Evolutionary conservation across 805 yeast genomes (phyloP).

Genomic region (Starmerella potacharoeniae): DNA sequence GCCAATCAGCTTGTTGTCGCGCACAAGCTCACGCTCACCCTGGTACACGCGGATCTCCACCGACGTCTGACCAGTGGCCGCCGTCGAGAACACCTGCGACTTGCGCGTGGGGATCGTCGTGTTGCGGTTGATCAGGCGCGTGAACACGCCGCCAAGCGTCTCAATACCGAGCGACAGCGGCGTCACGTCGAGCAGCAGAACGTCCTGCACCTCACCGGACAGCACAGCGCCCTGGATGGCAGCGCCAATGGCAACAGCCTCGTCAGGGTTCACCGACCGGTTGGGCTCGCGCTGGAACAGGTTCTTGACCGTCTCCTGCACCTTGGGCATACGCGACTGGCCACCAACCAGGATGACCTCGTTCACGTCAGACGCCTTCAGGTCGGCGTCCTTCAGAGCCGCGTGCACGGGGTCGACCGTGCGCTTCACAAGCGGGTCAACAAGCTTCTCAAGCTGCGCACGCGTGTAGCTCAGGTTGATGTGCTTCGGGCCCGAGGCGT

Average conservation of each 20-base stretch:
- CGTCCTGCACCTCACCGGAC: conserved; percentile 91
- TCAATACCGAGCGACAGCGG: conserved; percentile 91
- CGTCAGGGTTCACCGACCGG: conserved; percentile 89
- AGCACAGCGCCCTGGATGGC: conserved; percentile 96
- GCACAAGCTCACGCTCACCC: conserved; percentile 97
- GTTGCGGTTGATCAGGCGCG: conserved; percentile 81
- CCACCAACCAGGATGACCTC: conserved; percentile 84
- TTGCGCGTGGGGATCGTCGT: conserved; percentile 95
- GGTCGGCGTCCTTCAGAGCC: conserved; percentile 71
- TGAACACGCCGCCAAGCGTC: conserved; percentile 96
- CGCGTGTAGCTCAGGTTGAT: conserved; percentile 59
- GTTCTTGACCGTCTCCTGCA: conserved; percentile 59
- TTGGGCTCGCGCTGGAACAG: conserved; percentile 77
- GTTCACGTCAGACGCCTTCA: conserved; percentile 53
- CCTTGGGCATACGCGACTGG: conserved; percentile 89
- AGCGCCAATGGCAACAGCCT: conserved; percentile 92
- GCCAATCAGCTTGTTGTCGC: conserved; percentile 95
- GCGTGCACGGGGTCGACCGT: conserved; percentile 69
- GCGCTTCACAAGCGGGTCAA: conserved; percentile 57
- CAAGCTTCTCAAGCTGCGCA: conserved; percentile 55
- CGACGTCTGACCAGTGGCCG: conserved; percentile 92
- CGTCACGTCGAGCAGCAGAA: conserved; percentile 76
- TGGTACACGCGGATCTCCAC: conserved; percentile 97
- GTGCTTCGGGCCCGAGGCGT: conserved; percentile 71
- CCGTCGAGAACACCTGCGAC: conserved; percentile 92